Base-by-base conservation (phyloP, 2,329 filamentous ascomycete species). In the Tolypocladium tundrense region DNA sequence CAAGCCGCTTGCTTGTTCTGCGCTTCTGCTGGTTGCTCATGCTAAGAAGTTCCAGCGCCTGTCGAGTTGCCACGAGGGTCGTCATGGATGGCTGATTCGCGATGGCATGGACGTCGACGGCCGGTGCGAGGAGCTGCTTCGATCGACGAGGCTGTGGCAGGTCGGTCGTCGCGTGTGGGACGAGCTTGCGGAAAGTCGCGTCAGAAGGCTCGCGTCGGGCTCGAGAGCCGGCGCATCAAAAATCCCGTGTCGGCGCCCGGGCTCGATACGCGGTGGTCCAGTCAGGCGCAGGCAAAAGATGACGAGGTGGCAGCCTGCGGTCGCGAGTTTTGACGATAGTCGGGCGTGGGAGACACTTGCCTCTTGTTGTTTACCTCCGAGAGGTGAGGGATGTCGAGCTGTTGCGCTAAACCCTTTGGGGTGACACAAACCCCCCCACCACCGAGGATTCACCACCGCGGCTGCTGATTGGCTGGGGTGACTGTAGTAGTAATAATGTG, bases 31-130 rank as follows among this genome's bases (percentile, higher is more conserved):
- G 82, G 74, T 83, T 84, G 77, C 77, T 82, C 84, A 87, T 87
- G 79, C 82, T 87, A 79, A 86, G 77, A 71, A 82, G 76, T 82
- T 86, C 78, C 75, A 87, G 77, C 76, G 83, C 81, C 75, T 80
- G 79, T 71, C 82, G 82, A 70, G 80, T 80, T 73, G 79, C 80
- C 73, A 87, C 77, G 74, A 87, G 77, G 72, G 84, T 86, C 83
- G 84, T 87, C 84, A 87, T 87, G 82, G 82, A 85, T 81, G 79
- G 76, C 75, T 70, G 63, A 63, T 63, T 67, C 55, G 58, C 64
- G 64, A 45, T 41, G 40, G 43, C 61, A 62, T 60, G 55, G 51
- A 24, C 42, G 52, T 24, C n/a, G 21, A 33, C 21, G 56, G 42
- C 42, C 21, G n/a, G 42, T 48, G 43, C 33, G 55, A 31, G 33